A percentile compares a stretch with the other conserved stretches of the same genome.
Evolutionary conservation across 805 yeast species (phyloP).

Genomic region (Schwanniomyces vanrijiae): DNA sequence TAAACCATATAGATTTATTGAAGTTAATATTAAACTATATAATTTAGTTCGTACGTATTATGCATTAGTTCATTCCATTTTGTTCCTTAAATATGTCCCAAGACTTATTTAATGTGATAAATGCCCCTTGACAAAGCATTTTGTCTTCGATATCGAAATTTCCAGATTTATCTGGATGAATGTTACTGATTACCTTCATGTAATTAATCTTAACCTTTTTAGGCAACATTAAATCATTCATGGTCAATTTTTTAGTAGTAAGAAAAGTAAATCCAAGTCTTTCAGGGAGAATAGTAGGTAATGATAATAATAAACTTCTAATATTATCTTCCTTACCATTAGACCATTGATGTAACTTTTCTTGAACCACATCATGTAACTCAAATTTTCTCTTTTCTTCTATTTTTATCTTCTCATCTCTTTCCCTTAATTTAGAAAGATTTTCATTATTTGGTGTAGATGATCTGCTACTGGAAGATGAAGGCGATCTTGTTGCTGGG

Average conservation of each 20-base stretch:
- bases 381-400: constrained; percentile 47
- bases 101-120: constrained; percentile 77
- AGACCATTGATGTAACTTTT: constrained; percentile 61
- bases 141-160: constrained; percentile 64
- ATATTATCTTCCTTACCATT: constrained; percentile 77
- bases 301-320: constrained; percentile 69
- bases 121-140: constrained; percentile 85
- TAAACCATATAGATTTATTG: too few relatives aligned
- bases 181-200: constrained; percentile 74
- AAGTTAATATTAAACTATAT: too few relatives aligned
- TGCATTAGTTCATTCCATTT: constrained; percentile 29
- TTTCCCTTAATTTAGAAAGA: constrained; percentile 49
- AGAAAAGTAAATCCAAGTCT: constrained; percentile 29
- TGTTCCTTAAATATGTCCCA: constrained; percentile 81
- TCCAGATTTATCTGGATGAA: constrained; percentile 83
- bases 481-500: constrained; percentile 7
- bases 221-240: constrained; percentile 80
- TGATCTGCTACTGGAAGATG: constrained; percentile 1
- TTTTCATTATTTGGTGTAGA: constrained; percentile 8
- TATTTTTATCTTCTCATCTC: constrained; percentile 50
- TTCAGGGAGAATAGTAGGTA: constrained; percentile 61
- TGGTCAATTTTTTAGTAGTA: constrained; percentile 41
- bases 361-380: constrained; percentile 63
- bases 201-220: constrained; percentile 85
- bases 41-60: neutral